These are phyloP conservation scores for Parastagonospora avenae DNA, from an alignment of 2,329 filamentous ascomycete species.

Conservation along the genomic window DNA sequence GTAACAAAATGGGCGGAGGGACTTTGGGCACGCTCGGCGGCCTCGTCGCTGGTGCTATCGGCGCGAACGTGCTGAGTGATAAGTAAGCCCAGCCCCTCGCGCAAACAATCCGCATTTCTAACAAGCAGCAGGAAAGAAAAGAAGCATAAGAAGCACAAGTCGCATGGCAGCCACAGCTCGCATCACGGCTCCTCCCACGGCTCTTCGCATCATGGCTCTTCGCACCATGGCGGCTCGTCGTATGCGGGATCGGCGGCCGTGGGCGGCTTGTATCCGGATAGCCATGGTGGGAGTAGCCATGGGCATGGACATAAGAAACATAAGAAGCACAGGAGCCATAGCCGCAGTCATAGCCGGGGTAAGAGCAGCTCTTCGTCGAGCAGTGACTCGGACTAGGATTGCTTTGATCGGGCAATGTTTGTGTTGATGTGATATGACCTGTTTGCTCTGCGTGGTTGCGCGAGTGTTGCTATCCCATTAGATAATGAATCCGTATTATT, in stretches of 20 bases:
- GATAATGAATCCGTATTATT: not conserved
- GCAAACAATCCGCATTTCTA: not conserved
- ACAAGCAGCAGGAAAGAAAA: slow-evolving; percentile 32
- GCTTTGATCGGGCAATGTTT: not conserved
- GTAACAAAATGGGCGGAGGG: slow-evolving; percentile 60
- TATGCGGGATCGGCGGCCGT: slow-evolving; percentile 42
- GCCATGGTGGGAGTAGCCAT: slow-evolving; percentile 3
- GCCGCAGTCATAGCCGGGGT: slow-evolving; percentile 38
- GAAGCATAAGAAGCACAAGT: slow-evolving; percentile 46
- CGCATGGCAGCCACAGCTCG: slow-evolving; percentile 33
- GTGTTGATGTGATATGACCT: not conserved
- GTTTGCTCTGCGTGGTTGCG: not conserved
- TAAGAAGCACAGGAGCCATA: slow-evolving; percentile 38
- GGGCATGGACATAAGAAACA: slow-evolving; percentile 33
- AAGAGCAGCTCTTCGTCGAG: slow-evolving; percentile 39
- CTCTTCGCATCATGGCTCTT: slow-evolving; percentile 30
- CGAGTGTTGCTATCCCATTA: not conserved
- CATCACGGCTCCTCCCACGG: slow-evolving; percentile 32
- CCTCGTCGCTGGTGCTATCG: slow-evolving; percentile 60
- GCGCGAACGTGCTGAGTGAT: slow-evolving; percentile 58
- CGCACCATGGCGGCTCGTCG: slow-evolving; percentile 23
- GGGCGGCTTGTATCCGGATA: slow-evolving; percentile 41
- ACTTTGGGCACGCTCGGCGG: slow-evolving; percentile 58
- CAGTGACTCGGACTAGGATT: slow-evolving; percentile 43
- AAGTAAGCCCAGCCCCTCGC: slow-evolving; percentile 36